These are phyloP conservation scores for Colletotrichum tanaceti DNA, from an alignment of 2,329 filamentous ascomycete genomes.

Conservation along the genomic window DNA sequence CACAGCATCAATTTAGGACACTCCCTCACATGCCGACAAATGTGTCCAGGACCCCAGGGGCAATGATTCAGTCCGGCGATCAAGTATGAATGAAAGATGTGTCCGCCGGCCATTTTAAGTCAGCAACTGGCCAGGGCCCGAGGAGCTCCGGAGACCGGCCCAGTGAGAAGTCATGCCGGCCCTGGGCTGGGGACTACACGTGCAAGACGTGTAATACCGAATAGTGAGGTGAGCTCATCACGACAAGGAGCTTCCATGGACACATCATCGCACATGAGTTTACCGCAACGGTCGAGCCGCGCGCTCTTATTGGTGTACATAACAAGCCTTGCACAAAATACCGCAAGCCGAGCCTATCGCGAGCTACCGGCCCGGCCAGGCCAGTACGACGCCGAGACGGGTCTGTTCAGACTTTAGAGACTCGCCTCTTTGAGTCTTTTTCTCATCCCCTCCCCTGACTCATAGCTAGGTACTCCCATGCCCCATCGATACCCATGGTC, in stretches of 20 bases:
- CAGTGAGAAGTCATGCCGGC: too few relatives aligned
- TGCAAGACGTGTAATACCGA: too few relatives aligned
- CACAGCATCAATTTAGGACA: too few relatives aligned
- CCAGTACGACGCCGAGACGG: background rate
- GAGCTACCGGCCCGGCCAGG: slow-evolving; percentile 28
- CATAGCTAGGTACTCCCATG: too few relatives aligned
- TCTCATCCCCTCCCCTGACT: background rate
- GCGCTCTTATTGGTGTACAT: background rate
- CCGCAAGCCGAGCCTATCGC: slow-evolving; percentile 29
- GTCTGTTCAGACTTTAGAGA: background rate
- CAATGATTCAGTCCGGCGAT: background rate
- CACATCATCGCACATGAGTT: slow-evolving; percentile 34
- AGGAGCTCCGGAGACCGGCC: background rate
- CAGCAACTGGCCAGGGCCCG: background rate
- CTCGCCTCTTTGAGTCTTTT: too few relatives aligned
- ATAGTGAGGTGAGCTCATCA: background rate
- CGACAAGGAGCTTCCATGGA: background rate
- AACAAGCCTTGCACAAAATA: slow-evolving; percentile 28
- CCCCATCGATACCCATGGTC: background rate
- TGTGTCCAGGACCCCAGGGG: background rate
- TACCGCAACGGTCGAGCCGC: slow-evolving; percentile 15
- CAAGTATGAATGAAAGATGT: slow-evolving; percentile 4
- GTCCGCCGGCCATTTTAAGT: background rate
- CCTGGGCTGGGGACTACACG: background rate
- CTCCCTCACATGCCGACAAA: slow-evolving; percentile 8